A percentile compares a stretch with the other conserved stretches of the same genome.
Conservation (phyloP, 2,329 filamentous ascomycete species). For the Cladobotryum mycophilum region DNA sequence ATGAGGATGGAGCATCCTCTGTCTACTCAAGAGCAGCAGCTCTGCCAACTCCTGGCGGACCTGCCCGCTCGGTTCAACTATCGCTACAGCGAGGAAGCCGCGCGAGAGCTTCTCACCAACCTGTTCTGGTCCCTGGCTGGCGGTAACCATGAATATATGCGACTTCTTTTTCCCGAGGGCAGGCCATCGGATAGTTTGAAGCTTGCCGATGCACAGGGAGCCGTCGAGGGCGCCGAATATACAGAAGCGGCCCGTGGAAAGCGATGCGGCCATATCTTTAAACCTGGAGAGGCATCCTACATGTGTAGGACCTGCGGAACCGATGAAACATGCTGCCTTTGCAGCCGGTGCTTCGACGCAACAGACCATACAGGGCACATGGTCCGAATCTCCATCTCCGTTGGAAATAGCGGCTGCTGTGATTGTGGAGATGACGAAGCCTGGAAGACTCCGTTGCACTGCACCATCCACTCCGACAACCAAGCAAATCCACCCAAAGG, state of each 20-base stretch:
- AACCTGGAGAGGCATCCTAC: constrained; percentile 87
- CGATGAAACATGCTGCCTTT: constrained; percentile 93
- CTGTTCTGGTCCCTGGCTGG: constrained; percentile 85
- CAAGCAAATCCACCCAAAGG: constrained; percentile 48
- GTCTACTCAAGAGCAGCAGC: constrained; percentile 69
- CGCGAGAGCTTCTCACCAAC: constrained; percentile 64
- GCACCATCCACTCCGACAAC: constrained; percentile 79
- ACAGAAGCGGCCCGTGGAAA: constrained; percentile 86
- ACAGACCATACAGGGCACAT: constrained; percentile 93
- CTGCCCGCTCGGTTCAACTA: constrained; percentile 68
- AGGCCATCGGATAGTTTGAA: constrained; percentile 62
- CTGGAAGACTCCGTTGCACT: constrained; percentile 81
- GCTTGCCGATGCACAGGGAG: constrained; percentile 80
- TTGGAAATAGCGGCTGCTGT: constrained; percentile 91
- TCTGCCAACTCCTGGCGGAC: constrained; percentile 75
- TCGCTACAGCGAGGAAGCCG: constrained; percentile 67
- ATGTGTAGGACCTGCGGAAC: constrained; percentile 88
- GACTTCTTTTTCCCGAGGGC: constrained; percentile 75
- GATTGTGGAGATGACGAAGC: constrained; percentile 96
- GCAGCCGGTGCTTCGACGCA: constrained; percentile 87
- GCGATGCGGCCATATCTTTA: constrained; percentile 96
- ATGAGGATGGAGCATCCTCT: constrained; percentile 46
- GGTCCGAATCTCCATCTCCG: constrained; percentile 80
- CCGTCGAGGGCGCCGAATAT: constrained; percentile 91
- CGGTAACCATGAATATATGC: constrained; percentile 66